Percentiles rank a stretch among this genome's conserved stretches.
Evolutionary conservation across 2,329 filamentous ascomycete genomes (phyloP).

Genomic region (Trichoderma endophyticum): DNA sequence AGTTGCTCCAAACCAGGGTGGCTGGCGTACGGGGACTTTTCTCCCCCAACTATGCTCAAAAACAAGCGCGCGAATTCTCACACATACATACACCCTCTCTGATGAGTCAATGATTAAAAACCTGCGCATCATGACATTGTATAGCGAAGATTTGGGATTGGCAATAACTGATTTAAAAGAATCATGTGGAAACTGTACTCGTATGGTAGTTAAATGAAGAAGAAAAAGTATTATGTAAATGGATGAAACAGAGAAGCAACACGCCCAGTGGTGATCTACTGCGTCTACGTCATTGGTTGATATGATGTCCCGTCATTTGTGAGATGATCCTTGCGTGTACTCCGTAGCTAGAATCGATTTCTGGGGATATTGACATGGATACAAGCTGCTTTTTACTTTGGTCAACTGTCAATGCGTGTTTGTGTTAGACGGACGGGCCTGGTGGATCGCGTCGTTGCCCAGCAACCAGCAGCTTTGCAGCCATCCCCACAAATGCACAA

Average conservation of each 20-base stretch:
- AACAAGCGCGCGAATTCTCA: not conserved
- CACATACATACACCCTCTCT: conserved; percentile 19
- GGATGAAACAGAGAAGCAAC: not conserved
- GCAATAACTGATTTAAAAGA: not conserved
- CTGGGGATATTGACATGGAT: not conserved
- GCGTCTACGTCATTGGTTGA: not conserved
- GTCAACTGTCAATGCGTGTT: not conserved
- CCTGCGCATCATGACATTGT: conserved; percentile 20
- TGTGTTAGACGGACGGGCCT: not conserved
- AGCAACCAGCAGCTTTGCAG: conserved; percentile 18
- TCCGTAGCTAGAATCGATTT: not conserved
- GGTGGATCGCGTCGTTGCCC: conserved; percentile 20
- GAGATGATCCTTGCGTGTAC: not conserved
- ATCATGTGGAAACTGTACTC: not conserved
- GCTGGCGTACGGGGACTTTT: not conserved
- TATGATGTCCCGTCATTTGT: not conserved
- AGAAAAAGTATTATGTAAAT: not conserved
- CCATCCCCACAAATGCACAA: conserved; percentile 17
- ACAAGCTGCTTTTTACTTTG: not conserved
- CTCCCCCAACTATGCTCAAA: not conserved
- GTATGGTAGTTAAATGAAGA: not conserved
- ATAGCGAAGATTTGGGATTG: conserved; percentile 16
- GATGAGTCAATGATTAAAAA: conserved; percentile 26
- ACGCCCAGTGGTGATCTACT: not conserved
- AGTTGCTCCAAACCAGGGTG: not conserved